phyloP scores from a whole-genome alignment of 345 rosid species.

The Camelina laxa region DNA sequence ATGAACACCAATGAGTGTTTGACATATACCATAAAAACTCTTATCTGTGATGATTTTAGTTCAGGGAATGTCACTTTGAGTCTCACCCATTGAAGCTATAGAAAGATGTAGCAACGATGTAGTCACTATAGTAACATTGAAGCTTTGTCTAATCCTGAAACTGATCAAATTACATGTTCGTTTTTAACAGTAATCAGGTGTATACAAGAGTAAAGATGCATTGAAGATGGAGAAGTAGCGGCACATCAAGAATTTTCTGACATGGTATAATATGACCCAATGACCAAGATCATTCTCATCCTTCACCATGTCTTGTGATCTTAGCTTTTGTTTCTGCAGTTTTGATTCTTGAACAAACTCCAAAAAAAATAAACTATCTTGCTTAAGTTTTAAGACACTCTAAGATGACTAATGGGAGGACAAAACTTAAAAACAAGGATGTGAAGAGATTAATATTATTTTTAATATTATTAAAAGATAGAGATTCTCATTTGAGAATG shows the following conservation, averaged over 20 bases:
- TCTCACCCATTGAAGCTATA: neutral
- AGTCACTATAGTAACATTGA: too few relatives aligned
- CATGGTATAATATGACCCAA: slow-evolving; percentile 9
- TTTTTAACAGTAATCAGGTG: slow-evolving; percentile 4
- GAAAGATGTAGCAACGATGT: neutral
- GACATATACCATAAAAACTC: neutral
- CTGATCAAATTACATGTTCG: slow-evolving; percentile 10
- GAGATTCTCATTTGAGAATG: too few relatives aligned
- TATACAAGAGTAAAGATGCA: slow-evolving; percentile 4
- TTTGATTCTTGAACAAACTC: slow-evolving; percentile 3
- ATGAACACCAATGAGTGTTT: neutral
- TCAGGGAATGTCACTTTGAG: neutral
- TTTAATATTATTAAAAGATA: too few relatives aligned
- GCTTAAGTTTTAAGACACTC: too few relatives aligned
- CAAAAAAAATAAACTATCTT: neutral
- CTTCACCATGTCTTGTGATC: slow-evolving; percentile 19
- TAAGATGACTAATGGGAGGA: too few relatives aligned
- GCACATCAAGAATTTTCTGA: slow-evolving; percentile 17
- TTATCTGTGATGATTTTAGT: neutral
- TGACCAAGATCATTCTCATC: slow-evolving; percentile 8
- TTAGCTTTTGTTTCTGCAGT: slow-evolving; percentile 14
- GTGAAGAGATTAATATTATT: too few relatives aligned
- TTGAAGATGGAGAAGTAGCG: slow-evolving; percentile 15
- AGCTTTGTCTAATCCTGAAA: slow-evolving; percentile 19
- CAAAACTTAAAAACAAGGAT: too few relatives aligned